These are phyloP conservation scores for Colletotrichum navitas DNA, from an alignment of 2,329 filamentous ascomycete species.

Conservation along the genomic window DNA sequence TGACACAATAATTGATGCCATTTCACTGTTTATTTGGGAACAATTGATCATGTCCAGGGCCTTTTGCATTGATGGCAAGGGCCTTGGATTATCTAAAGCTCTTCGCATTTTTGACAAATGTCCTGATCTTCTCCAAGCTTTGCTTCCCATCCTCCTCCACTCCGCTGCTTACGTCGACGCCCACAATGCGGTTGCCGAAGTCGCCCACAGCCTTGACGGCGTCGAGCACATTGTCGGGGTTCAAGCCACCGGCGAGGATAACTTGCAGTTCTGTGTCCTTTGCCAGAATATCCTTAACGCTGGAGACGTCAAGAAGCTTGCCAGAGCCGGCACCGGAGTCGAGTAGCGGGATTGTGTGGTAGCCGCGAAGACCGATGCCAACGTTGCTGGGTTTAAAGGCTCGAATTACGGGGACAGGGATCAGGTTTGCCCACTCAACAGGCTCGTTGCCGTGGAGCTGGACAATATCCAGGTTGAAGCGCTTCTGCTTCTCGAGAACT, in stretches of 20 bases:
- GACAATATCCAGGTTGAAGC: conserved; percentile 85
- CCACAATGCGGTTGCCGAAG: conserved; percentile 72
- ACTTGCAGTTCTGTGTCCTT: conserved; percentile 79
- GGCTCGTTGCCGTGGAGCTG: conserved; percentile 95
- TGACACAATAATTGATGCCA: neutral
- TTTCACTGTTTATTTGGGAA: neutral
- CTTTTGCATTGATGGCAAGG: neutral
- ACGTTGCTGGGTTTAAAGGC: conserved; percentile 83
- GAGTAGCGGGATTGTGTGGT: conserved; percentile 85
- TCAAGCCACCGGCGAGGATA: conserved; percentile 87
- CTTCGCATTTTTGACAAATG: conserved; percentile 84
- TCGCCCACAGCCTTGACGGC: conserved; percentile 74
- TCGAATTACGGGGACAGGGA: conserved; percentile 91
- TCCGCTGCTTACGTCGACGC: conserved; percentile 94
- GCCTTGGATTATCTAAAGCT: conserved; percentile 58
- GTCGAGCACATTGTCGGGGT: conserved; percentile 80
- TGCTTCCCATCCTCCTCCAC: conserved; percentile 89
- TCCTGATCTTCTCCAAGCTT: conserved; percentile 81
- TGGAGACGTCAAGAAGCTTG: conserved; percentile 77
- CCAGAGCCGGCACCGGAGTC: conserved; percentile 91
- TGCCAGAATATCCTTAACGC: conserved; percentile 75
- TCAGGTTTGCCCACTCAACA: conserved; percentile 88
- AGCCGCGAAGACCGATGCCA: conserved; percentile 80
- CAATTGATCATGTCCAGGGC: too few species aligned
- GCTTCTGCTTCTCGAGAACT: conserved; percentile 81